Evolutionary conservation across 140 eudicot species (phyloP).

Genomic region (Flaveria floridana): DNA sequence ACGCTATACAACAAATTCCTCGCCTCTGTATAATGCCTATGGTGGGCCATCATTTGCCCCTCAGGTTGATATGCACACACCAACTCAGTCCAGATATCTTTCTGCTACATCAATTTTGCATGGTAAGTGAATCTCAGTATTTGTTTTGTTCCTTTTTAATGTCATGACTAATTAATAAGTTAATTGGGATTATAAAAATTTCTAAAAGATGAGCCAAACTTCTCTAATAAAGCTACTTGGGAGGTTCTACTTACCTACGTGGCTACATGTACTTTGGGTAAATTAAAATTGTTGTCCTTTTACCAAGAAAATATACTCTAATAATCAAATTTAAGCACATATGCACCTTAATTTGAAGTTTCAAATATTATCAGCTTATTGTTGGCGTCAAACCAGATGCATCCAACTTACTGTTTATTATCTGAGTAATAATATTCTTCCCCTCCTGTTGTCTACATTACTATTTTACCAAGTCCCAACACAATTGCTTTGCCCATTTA

Average conservation of each 20-base stretch:
- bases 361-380: background rate
- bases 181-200: background rate
- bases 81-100: constrained; percentile 23
- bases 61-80: constrained; percentile 25
- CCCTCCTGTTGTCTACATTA: background rate
- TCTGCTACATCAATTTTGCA: constrained; percentile 29
- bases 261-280: too few species aligned
- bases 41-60: constrained; percentile 20
- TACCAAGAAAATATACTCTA: too few species aligned
- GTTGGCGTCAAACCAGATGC: background rate
- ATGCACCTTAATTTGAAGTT: background rate
- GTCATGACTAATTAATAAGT: background rate
- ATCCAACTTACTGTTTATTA: background rate
- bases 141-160: background rate
- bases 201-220: background rate
- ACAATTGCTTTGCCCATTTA: too few species aligned
- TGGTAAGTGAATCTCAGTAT: constrained; percentile 24
- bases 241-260: too few species aligned
- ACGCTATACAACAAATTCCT: constrained; percentile 15
- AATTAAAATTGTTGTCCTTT: too few species aligned
- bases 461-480: too few species aligned
- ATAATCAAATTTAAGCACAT: background rate
- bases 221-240: background rate
- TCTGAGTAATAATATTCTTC: background rate
- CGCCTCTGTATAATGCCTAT: constrained; percentile 11